Conservation (phyloP, 768 basidiomycete genomes). For the Boletus rufocinnamomeus region DNA sequence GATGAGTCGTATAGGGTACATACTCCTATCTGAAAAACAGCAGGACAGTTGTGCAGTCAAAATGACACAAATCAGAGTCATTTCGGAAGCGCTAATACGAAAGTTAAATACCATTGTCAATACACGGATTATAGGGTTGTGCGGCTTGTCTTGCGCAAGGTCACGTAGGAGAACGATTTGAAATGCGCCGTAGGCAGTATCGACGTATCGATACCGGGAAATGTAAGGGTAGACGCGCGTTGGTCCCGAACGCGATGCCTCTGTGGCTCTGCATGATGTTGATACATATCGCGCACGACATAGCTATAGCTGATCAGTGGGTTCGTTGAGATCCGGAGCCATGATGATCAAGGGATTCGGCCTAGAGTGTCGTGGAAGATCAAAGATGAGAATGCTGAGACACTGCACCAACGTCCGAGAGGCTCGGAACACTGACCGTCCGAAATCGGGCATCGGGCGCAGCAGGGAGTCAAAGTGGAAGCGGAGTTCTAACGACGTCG, state of each 20-base stretch:
- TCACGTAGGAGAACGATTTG: neutral
- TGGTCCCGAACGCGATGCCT: no score
- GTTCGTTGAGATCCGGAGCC: neutral
- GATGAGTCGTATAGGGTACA: neutral
- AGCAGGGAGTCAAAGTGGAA: neutral
- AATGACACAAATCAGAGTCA: conserved; percentile 7
- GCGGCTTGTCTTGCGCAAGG: neutral
- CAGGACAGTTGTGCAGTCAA: neutral
- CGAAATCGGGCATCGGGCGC: neutral
- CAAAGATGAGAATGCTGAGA: neutral
- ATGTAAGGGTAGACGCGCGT: neutral
- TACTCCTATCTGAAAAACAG: neutral
- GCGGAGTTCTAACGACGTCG: conserved; percentile 3
- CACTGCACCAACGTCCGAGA: neutral
- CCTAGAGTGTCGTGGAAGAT: neutral
- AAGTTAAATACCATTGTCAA: neutral
- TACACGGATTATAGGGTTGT: neutral
- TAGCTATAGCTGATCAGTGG: no score
- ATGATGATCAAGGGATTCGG: neutral
- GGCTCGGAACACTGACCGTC: neutral
- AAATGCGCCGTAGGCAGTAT: neutral
- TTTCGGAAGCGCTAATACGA: neutral
- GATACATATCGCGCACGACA: neutral
- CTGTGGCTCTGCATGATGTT: neutral
- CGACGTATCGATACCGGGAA: neutral